Evolutionary conservation across 2,329 filamentous ascomycete species (phyloP).

Genomic region (Xylaria sp.): DNA sequence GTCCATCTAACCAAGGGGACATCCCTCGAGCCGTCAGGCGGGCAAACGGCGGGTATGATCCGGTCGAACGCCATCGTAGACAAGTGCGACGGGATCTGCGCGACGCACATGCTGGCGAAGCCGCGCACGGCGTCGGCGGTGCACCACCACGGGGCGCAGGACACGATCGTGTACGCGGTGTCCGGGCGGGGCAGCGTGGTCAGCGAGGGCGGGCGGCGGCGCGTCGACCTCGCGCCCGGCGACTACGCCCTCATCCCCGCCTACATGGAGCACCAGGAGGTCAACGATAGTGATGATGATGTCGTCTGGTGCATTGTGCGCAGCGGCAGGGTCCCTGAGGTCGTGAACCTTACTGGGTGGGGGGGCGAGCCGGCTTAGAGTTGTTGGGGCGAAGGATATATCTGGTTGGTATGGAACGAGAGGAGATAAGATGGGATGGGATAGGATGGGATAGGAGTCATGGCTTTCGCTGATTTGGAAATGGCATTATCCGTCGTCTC

Average conservation of each 20-base stretch:
- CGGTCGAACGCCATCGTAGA: conserved; percentile 53
- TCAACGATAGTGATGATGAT: conserved; percentile 60
- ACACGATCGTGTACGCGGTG: conserved; percentile 59
- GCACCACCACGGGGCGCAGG: conserved; percentile 60
- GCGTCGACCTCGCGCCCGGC: conserved; percentile 53
- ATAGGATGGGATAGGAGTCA: background rate
- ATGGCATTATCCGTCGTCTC: background rate
- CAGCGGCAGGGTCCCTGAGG: conserved; percentile 53
- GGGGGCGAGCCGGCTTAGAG: conserved; percentile 37
- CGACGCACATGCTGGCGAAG: conserved; percentile 54
- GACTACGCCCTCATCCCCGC: conserved; percentile 61
- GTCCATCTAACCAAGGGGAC: conserved; percentile 46
- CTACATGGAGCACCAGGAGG: conserved; percentile 59
- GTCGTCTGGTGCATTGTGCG: conserved; percentile 59
- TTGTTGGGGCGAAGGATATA: too few species aligned
- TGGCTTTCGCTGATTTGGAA: background rate
- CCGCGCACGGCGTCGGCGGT: conserved; percentile 54
- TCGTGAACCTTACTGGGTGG: conserved; percentile 57
- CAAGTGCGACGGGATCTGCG: conserved; percentile 54
- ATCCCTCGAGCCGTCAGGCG: conserved; percentile 46
- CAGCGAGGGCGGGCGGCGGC: conserved; percentile 52
- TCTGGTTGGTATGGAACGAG: too few species aligned
- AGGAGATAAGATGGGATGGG: background rate
- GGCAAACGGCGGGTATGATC: conserved; percentile 59
- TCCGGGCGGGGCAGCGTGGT: conserved; percentile 55